Conservation (phyloP, 768 basidiomycete species). For the Lentinula boryana region DNA sequence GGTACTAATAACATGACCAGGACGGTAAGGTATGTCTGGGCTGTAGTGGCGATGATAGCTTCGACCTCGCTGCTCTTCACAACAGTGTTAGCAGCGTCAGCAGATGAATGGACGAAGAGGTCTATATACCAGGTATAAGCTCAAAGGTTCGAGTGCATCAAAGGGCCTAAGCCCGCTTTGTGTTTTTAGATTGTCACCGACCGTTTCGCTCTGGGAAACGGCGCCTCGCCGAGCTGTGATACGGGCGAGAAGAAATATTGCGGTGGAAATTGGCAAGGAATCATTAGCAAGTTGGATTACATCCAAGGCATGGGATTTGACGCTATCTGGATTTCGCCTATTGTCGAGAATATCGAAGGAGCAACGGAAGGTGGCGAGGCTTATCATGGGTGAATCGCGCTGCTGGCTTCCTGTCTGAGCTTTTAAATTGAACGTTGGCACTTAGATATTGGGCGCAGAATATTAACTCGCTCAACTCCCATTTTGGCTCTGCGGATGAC, state of each 20-base stretch:
- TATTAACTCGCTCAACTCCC: slow-evolving; percentile 56
- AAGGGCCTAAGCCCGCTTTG: no score
- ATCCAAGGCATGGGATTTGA: slow-evolving; percentile 72
- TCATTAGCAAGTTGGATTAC: slow-evolving; percentile 65
- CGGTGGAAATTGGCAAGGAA: slow-evolving; percentile 61
- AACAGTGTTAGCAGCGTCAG: neutral
- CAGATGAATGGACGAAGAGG: slow-evolving; percentile 17
- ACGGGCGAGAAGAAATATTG: slow-evolving; percentile 53
- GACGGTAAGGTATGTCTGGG: neutral
- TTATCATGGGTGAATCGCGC: slow-evolving; percentile 63
- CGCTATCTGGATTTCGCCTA: slow-evolving; percentile 73
- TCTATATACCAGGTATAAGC: slow-evolving; percentile 21
- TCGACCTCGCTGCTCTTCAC: neutral
- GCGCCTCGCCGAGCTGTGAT: slow-evolving; percentile 43
- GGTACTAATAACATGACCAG: neutral
- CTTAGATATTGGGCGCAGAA: slow-evolving; percentile 41
- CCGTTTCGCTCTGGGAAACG: slow-evolving; percentile 53
- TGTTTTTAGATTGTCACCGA: slow-evolving; percentile 50
- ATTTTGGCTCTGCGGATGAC: slow-evolving; percentile 70
- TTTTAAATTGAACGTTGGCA: neutral
- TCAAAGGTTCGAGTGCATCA: neutral
- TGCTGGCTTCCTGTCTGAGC: neutral
- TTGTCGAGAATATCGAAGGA: slow-evolving; percentile 56
- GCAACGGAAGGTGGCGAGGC: slow-evolving; percentile 59
- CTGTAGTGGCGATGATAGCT: neutral